Evolutionary conservation across 1,139 yeast species (phyloP).

Genomic region (Debaryomycetaceae sp.): DNA sequence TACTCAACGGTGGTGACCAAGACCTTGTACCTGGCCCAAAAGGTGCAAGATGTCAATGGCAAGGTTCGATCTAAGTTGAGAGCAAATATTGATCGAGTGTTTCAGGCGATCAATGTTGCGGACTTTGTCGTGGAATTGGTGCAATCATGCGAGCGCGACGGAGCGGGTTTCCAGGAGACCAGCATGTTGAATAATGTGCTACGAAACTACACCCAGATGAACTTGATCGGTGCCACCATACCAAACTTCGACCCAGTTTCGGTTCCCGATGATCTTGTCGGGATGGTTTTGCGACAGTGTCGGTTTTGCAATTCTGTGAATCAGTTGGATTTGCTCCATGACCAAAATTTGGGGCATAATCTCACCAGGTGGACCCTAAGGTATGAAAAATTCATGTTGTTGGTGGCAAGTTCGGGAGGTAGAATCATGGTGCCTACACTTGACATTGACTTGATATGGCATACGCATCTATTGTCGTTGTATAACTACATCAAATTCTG

Average conservation of each 20-base stretch:
- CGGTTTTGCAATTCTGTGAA: constrained; percentile 27
- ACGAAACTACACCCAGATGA: constrained; percentile 13
- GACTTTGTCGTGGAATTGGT: no score
- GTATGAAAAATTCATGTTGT: constrained; percentile 20
- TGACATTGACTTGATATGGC: constrained; percentile 29
- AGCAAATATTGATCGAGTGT: no score
- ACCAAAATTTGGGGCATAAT: constrained; percentile 17
- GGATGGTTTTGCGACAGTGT: constrained; percentile 28
- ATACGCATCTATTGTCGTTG: constrained; percentile 24
- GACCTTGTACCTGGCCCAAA: constrained; percentile 1
- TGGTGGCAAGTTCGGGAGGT: background rate
- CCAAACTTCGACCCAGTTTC: constrained; percentile 9
- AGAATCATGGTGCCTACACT: constrained; percentile 19
- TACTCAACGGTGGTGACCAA: constrained; percentile 9
- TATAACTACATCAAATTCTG: constrained; percentile 12
- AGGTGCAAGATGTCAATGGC: background rate
- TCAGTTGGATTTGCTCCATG: constrained; percentile 24
- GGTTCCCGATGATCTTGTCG: constrained; percentile 27
- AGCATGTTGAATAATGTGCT: constrained; percentile 9
- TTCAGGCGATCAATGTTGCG: no score
- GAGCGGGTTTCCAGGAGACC: no score
- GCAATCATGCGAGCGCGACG: no score
- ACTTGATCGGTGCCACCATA: constrained; percentile 3
- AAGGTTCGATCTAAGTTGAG: background rate
- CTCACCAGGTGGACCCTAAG: constrained; percentile 18